phyloP scores from a whole-genome alignment of 2,329 filamentous ascomycete species.

The Zalaria sp. region DNA sequence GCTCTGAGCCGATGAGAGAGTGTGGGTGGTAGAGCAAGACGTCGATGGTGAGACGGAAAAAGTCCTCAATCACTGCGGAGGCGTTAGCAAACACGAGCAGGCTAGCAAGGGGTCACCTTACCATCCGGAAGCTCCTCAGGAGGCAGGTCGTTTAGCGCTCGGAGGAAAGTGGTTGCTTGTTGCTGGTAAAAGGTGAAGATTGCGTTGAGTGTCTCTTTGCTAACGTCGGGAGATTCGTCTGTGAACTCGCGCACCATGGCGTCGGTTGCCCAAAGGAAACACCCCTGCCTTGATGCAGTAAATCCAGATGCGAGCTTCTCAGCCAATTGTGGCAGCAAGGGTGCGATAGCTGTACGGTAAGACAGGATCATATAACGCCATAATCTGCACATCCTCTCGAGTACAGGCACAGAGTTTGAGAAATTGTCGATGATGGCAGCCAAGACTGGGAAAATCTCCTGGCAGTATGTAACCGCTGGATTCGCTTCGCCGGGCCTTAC shows the following conservation, averaged over 20 bases:
- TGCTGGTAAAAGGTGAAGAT: constrained; percentile 94
- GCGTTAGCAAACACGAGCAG: neutral
- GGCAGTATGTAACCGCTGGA: constrained; percentile 89
- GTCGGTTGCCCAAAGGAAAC: constrained; percentile 96
- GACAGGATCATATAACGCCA: constrained; percentile 97
- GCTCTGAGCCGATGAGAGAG: constrained; percentile 62
- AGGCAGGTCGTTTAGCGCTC: constrained; percentile 74
- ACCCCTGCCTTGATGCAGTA: constrained; percentile 73
- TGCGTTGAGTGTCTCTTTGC: constrained; percentile 64
- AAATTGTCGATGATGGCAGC: constrained; percentile 81
- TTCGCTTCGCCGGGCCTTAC: constrained; percentile 61
- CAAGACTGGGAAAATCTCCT: constrained; percentile 81
- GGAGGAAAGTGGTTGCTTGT: constrained; percentile 78
- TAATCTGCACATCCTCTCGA: constrained; percentile 85
- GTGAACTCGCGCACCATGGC: constrained; percentile 93
- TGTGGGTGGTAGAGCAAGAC: constrained; percentile 86
- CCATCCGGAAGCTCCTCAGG: constrained; percentile 60
- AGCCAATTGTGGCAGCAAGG: constrained; percentile 71
- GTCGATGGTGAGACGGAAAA: constrained; percentile 85
- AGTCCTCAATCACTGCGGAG: constrained; percentile 69
- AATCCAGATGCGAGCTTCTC: constrained; percentile 82
- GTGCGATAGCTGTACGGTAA: constrained; percentile 78
- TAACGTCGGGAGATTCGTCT: constrained; percentile 73
- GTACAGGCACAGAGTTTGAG: constrained; percentile 70
- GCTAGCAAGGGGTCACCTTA: constrained; percentile 17